phyloP scores from a whole-genome alignment of 1,284 basidiomycete species.

The Ceratobasidium sp. region DNA sequence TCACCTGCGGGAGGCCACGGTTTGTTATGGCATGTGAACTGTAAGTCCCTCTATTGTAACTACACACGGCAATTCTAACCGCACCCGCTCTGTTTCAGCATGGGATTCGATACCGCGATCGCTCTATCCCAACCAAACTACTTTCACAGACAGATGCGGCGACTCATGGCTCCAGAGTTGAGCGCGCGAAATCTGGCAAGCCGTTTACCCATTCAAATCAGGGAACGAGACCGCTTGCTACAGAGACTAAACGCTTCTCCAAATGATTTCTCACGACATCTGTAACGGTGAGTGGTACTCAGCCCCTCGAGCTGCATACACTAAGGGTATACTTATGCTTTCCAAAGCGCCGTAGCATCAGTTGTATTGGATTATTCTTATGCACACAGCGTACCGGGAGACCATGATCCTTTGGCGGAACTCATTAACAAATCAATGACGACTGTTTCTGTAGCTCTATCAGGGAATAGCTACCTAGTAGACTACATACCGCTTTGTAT shows the following conservation, averaged over 20 bases:
- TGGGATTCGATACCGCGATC: constrained; percentile 32
- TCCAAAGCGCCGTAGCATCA: constrained; percentile 20
- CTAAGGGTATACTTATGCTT: not conserved
- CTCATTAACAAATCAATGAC: constrained; percentile 29
- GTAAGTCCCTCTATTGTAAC: not conserved
- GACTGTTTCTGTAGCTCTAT: constrained; percentile 14
- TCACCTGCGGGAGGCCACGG: constrained; percentile 15
- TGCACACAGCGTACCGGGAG: constrained; percentile 14
- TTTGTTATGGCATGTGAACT: constrained; percentile 41
- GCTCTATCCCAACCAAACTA: constrained; percentile 25
- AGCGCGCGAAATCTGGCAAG: not conserved
- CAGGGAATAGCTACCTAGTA: constrained; percentile 26
- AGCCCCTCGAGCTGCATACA: not conserved
- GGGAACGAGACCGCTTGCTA: constrained; percentile 10
- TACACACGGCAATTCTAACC: not conserved
- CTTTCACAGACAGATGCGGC: constrained; percentile 24
- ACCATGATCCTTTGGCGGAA: constrained; percentile 19
- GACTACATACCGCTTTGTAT: constrained; percentile 26
- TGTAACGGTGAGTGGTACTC: constrained; percentile 13
- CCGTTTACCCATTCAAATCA: constrained; percentile 7
- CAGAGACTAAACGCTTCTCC: constrained; percentile 15
- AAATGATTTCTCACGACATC: constrained; percentile 3
- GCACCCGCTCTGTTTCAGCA: not conserved
- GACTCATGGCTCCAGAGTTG: constrained; percentile 29
- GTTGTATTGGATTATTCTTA: constrained; percentile 27